Evolutionary conservation across 2,329 filamentous ascomycete species (phyloP).

Genomic region (Colletotrichum sidae): DNA sequence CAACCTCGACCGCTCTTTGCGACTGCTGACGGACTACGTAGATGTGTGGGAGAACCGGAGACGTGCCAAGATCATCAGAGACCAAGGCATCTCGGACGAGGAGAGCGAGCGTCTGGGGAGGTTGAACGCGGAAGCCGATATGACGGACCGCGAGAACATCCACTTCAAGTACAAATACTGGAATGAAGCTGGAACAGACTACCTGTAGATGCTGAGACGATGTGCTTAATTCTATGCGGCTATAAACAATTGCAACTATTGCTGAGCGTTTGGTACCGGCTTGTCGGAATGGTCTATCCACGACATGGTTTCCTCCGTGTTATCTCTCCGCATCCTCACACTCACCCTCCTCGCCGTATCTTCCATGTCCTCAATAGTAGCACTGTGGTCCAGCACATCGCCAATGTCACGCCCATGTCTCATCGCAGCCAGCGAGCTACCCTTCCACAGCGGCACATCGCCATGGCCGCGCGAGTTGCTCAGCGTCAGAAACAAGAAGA

Average conservation of each 20-base stretch:
- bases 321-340: background rate
- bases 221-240: too few species aligned
- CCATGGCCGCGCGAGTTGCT: background rate
- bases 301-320: background rate
- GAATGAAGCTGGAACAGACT: background rate
- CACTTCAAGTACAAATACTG: slow-evolving; percentile 41
- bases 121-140: slow-evolving; percentile 43
- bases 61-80: too few species aligned
- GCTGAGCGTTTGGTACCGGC: background rate
- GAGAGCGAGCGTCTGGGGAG: slow-evolving; percentile 43
- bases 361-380: slow-evolving; percentile 35
- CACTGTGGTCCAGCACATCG: background rate
- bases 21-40: too few species aligned
- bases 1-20: too few species aligned
- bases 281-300: background rate
- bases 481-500: slow-evolving; percentile 2
- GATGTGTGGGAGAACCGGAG: too few species aligned
- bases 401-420: slow-evolving; percentile 17
- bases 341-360: slow-evolving; percentile 1
- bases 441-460: slow-evolving; percentile 19
- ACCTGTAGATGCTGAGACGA: too few species aligned
- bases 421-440: slow-evolving; percentile 23
- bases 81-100: slow-evolving; percentile 16
- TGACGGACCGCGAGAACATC: slow-evolving; percentile 42
- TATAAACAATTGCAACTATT: background rate